Evolutionary conservation across 768 basidiomycete genomes (phyloP), one percentile per base, ranked within the genome.

Genomic region (Termitomyces sp.): DNA sequence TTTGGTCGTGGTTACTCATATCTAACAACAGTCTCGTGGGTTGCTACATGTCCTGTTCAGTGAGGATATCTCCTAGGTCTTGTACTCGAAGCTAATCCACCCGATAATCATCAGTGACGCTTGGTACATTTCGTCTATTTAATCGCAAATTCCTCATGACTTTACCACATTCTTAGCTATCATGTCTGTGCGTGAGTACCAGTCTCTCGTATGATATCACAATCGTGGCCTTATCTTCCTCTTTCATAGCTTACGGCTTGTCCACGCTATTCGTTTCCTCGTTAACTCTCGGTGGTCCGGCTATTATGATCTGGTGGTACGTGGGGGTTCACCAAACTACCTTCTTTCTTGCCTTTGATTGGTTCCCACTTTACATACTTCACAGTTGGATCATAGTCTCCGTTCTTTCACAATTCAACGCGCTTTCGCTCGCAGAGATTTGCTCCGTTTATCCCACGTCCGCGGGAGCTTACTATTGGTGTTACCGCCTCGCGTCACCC

Each of bases 401-500:
- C 11, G 37, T 75, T 17, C 66, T 82, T 1, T 77, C 77, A 0
- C 72, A 77, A 55, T 68, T 75, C 0, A 72, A 84, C 12, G 79
- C 82, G 0, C 66, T 79, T 2, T 85, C 83, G 6, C 68, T 84
- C 7, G 83, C 77, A 0, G 83, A 85, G 64, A 81, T 83, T 30
- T 80, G 79, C 44, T 80, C 83, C 5, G 80, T 79, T 58, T 84
- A 82, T 59, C 83, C 83, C 0, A 84, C 82, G 1, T 81, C 82
- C 0, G 83, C 82, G 0, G 83, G 83, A 16, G 79, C 83, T 1
- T 84, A 83, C 59, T 85, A 87, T 61, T 88, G 85, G 85, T 79
- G 81, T 43, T 86, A 81, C 60, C 78, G 80, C 49, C 71, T 88
- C 10, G 79, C 83, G 0, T 76, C 83, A 3, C 79, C 82, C 0